Evolutionary conservation across 169 alveolate genomes (phyloP).

Genomic region (Ichthyophthirius multifiliis): DNA sequence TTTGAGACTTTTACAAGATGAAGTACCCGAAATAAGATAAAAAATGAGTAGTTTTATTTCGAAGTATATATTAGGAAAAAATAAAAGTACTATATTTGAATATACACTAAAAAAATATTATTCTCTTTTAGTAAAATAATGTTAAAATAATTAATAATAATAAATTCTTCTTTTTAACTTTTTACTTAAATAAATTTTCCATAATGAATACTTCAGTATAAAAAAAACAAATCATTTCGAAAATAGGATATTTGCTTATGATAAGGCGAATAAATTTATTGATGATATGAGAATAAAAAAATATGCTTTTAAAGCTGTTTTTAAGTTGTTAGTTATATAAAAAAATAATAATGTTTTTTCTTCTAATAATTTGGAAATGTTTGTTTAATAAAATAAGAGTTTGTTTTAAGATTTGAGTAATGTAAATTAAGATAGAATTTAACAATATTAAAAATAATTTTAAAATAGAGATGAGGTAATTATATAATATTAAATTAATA

Average conservation of each 20-base stretch:
- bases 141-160: too few relatives aligned
- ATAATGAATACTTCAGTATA: not conserved
- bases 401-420: not conserved
- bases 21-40: conserved; percentile 4
- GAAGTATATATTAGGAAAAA: not conserved
- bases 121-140: too few relatives aligned
- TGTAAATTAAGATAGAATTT: not conserved
- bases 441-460: not conserved
- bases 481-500: not conserved
- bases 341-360: not conserved
- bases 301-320: not conserved
- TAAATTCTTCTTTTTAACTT: too few relatives aligned
- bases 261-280: conserved; percentile 3
- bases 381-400: not conserved
- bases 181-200: not conserved
- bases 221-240: not conserved
- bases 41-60: not conserved
- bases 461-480: not conserved
- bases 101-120: too few relatives aligned
- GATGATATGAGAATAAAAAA: conserved; percentile 3
- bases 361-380: not conserved
- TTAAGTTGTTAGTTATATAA: not conserved
- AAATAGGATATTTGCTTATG: not conserved
- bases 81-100: too few relatives aligned
- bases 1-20: not conserved